These are phyloP conservation scores for Metschnikowia bowlesiae DNA, from an alignment of 805 yeast species.

Conservation along the genomic window DNA sequence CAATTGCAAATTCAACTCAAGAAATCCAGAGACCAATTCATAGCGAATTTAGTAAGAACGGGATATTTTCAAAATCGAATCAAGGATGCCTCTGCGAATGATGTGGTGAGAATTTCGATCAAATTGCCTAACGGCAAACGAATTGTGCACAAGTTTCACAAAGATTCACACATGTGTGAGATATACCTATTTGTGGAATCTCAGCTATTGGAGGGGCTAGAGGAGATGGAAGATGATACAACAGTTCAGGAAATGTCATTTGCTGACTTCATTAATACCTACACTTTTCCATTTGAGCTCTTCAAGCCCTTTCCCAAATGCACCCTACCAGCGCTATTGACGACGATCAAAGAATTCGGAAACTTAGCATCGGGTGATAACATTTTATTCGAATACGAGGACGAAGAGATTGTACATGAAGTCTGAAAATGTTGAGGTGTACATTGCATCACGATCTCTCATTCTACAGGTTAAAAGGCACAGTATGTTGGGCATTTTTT, in stretches of 20 bases:
- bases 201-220: slow-evolving; percentile 19
- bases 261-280: slow-evolving; percentile 23
- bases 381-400: slow-evolving; percentile 33
- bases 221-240: slow-evolving; percentile 13
- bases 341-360: slow-evolving; percentile 15
- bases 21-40: slow-evolving; percentile 16
- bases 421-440: not conserved
- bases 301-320: slow-evolving; percentile 41
- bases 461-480: not conserved
- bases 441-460: not conserved
- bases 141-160: slow-evolving; percentile 41
- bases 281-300: slow-evolving; percentile 33
- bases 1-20: slow-evolving; percentile 7
- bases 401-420: slow-evolving; percentile 15
- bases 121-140: slow-evolving; percentile 53
- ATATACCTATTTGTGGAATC: slow-evolving; percentile 49
- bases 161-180: slow-evolving; percentile 39
- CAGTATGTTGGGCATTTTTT: not conserved
- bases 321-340: slow-evolving; percentile 14
- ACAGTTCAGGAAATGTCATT: slow-evolving; percentile 1
- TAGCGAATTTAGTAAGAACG: slow-evolving; percentile 15
- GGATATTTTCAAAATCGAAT: slow-evolving; percentile 12
- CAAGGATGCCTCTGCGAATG: slow-evolving; percentile 4
- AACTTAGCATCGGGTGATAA: slow-evolving; percentile 35
- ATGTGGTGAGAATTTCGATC: slow-evolving; percentile 42